These are phyloP conservation scores for Viola odorata DNA, from an alignment of 345 rosid genomes.

Conservation along the genomic window DNA sequence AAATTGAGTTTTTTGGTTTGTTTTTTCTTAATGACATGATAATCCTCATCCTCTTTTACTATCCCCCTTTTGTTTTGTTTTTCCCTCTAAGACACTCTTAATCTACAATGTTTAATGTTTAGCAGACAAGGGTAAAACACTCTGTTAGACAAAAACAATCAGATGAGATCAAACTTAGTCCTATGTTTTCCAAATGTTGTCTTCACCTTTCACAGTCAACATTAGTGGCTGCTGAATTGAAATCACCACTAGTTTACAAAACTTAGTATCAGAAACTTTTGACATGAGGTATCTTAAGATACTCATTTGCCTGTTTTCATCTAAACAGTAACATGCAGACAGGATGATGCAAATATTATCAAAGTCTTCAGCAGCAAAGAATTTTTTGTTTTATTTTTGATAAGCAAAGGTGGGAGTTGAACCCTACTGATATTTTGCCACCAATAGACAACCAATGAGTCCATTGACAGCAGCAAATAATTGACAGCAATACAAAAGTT, in stretches of 20 bases:
- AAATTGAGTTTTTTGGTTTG: slow-evolving; percentile 4
- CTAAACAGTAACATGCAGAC: too few relatives aligned
- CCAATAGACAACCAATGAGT: too few relatives aligned
- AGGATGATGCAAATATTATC: too few relatives aligned
- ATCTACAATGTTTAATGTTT: neutral
- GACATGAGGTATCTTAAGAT: neutral
- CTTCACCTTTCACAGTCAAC: neutral
- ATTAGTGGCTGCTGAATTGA: neutral
- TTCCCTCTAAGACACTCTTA: neutral
- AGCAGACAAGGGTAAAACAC: neutral
- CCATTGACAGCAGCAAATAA: too few relatives aligned
- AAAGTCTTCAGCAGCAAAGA: too few relatives aligned
- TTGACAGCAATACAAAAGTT: too few relatives aligned
- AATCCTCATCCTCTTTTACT: neutral
- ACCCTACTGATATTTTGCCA: too few relatives aligned
- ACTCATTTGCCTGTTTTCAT: neutral
- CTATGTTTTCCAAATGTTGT: neutral
- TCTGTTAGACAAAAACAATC: neutral
- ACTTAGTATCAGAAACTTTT: neutral
- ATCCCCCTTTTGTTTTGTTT: neutral
- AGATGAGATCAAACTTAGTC: neutral
- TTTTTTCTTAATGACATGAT: neutral
- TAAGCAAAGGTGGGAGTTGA: too few relatives aligned
- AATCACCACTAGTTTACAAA: neutral
- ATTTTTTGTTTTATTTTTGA: too few relatives aligned